phyloP scores from a whole-genome alignment of 73 alveolate species.

The Breviolum minutum region DNA sequence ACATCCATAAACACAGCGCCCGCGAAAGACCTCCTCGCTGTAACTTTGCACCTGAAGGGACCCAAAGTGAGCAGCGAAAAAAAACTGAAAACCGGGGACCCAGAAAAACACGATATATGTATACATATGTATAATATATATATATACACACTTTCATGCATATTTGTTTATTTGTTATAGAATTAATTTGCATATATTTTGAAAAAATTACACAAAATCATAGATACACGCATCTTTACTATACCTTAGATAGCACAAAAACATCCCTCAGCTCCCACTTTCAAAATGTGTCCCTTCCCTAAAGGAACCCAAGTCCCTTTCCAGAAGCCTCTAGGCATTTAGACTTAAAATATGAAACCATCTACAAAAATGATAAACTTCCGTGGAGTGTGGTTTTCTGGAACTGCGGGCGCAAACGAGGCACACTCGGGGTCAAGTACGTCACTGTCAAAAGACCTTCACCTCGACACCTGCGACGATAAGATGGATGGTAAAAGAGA shows the following conservation, averaged over 20 bases:
- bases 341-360: too few species aligned
- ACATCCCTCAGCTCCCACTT: neutral
- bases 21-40: constrained; percentile 36
- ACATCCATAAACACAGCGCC: constrained; percentile 53
- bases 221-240: neutral
- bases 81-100: too few species aligned
- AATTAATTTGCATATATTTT: neutral
- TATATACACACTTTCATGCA: neutral
- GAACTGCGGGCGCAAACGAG: neutral
- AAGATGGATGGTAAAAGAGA: neutral
- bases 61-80: neutral
- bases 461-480: constrained; percentile 37
- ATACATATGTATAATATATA: too few species aligned
- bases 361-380: too few species aligned
- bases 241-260: too few species aligned
- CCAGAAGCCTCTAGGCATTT: too few species aligned
- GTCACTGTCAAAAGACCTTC: constrained; percentile 62
- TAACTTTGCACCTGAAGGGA: constrained; percentile 6
- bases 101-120: neutral
- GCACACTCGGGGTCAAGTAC: constrained; percentile 38
- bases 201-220: neutral
- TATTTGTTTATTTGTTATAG: too few species aligned
- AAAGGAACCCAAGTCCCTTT: neutral
- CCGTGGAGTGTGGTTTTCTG: too few species aligned
- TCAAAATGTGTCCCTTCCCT: neutral